These are phyloP conservation scores for Verticillium klebahnii DNA, from an alignment of 2,329 filamentous ascomycete species.

Conservation along the genomic window DNA sequence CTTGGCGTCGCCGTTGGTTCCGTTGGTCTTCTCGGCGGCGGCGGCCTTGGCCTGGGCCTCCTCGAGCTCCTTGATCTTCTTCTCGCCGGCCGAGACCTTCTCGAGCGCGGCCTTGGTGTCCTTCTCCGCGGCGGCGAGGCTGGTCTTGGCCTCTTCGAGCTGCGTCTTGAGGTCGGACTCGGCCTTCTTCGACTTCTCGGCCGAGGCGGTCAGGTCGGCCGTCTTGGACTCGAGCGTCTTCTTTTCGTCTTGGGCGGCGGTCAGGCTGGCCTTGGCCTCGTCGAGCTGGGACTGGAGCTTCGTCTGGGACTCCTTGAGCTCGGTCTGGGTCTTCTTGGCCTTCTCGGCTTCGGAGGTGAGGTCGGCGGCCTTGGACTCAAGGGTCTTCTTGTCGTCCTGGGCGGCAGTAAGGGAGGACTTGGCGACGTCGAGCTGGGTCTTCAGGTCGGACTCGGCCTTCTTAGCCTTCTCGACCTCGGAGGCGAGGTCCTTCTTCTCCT, in stretches of 20 bases:
- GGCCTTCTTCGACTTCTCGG: slow-evolving; percentile 11
- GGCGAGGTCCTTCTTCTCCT: slow-evolving; percentile 6
- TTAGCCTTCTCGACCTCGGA: slow-evolving; percentile 8
- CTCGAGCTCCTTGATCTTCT: slow-evolving; percentile 7
- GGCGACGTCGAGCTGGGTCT: slow-evolving; percentile 8
- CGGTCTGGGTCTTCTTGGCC: slow-evolving; percentile 7
- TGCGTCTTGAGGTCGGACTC: slow-evolving; percentile 5
- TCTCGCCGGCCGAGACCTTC: slow-evolving; percentile 5
- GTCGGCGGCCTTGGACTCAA: slow-evolving; percentile 6
- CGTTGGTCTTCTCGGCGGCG: slow-evolving; percentile 11
- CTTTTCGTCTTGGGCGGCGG: slow-evolving; percentile 8
- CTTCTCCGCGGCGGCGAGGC: slow-evolving; percentile 3
- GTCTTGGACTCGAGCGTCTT: slow-evolving; percentile 3
- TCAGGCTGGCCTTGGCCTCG: slow-evolving; percentile 3
- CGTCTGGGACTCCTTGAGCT: slow-evolving; percentile 4
- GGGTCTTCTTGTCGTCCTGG: slow-evolving; percentile 5
- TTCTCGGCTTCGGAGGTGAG: slow-evolving; percentile 8
- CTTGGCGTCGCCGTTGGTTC: background rate
- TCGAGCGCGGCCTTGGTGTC: slow-evolving; percentile 9
- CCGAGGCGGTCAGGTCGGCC: slow-evolving; percentile 2
- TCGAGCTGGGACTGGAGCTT: slow-evolving; percentile 9
- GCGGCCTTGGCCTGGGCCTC: slow-evolving; percentile 13
- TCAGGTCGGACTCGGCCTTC: slow-evolving; percentile 6
- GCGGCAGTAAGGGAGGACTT: slow-evolving; percentile 1
- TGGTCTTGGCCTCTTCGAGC: slow-evolving; percentile 5